Percentiles rank a stretch among this genome's conserved stretches.
Conservation (phyloP, 169 alveolate genomes). For the Plasmodium relictum region DNA sequence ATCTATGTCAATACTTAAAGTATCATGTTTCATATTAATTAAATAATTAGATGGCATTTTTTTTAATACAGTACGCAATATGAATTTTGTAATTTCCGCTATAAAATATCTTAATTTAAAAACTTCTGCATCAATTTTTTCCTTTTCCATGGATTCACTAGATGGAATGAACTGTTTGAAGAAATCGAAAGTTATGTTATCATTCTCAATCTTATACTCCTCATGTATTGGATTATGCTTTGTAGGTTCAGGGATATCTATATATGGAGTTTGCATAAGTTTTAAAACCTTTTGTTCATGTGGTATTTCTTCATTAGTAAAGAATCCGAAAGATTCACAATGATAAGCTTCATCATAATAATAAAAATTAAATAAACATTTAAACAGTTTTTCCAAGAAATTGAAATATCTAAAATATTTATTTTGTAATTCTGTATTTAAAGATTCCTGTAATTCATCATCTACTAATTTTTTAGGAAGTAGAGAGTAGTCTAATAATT, state of each 20-base stretch:
- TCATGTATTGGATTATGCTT: not conserved
- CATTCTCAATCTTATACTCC: conserved; percentile 15
- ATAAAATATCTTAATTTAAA: conserved; percentile 34
- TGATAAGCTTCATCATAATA: conserved; percentile 6
- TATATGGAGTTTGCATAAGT: conserved; percentile 37
- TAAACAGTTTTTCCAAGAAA: conserved; percentile 1
- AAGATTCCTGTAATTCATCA: conserved; percentile 3
- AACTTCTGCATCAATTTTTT: not conserved
- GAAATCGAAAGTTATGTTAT: conserved; percentile 6
- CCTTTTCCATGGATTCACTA: not conserved
- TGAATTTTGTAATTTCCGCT: conserved; percentile 31
- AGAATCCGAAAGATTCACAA: conserved; percentile 25
- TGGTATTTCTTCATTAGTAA: conserved; percentile 1
- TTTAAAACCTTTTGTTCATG: conserved; percentile 27
- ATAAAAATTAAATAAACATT: conserved; percentile 43
- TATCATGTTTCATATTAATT: not conserved
- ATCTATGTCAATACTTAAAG: conserved; percentile 14
- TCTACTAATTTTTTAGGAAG: not conserved
- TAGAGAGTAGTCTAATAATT: conserved; percentile 10
- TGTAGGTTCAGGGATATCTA: not conserved
- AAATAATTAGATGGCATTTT: conserved; percentile 33
- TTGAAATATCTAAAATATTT: conserved; percentile 9
- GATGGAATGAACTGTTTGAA: conserved; percentile 34
- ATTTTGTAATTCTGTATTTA: not conserved
- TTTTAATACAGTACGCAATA: conserved; percentile 7